These are phyloP conservation scores for Cucurbita maxima DNA, from an alignment of 306 rosid species.

Conservation along the genomic window DNA sequence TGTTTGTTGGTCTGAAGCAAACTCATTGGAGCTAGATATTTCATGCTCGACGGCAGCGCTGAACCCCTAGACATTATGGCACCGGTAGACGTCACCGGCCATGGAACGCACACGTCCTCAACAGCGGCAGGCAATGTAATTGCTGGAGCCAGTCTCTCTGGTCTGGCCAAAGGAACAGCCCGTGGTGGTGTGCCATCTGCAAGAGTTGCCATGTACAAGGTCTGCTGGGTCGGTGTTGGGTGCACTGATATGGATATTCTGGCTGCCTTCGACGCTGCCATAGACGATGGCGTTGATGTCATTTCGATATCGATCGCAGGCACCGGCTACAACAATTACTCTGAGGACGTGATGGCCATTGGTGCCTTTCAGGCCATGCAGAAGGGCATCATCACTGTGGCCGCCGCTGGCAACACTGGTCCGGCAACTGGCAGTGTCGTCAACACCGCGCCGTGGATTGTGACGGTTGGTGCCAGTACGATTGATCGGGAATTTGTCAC, in stretches of 20 bases:
- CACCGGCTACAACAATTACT: constrained; percentile 16
- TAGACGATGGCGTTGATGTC: constrained; percentile 74
- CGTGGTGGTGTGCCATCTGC: constrained; percentile 74
- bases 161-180: constrained; percentile 57
- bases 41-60: constrained; percentile 44
- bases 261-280: constrained; percentile 84
- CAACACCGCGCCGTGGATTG: constrained; percentile 75
- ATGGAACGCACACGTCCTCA: constrained; percentile 80
- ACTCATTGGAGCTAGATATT: constrained; percentile 69
- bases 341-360: constrained; percentile 35
- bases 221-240: constrained; percentile 53
- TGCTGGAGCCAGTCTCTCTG: constrained; percentile 47
- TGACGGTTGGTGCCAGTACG: constrained; percentile 82
- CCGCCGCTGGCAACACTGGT: constrained; percentile 76
- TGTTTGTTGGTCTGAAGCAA: constrained; percentile 27
- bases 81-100: constrained; percentile 66
- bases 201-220: constrained; percentile 70
- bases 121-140: constrained; percentile 48
- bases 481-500: constrained; percentile 58
- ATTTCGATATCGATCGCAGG: constrained; percentile 81
- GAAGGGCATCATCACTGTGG: constrained; percentile 61
- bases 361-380: constrained; percentile 79
- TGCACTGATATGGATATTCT: constrained; percentile 81
- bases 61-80: constrained; percentile 47
- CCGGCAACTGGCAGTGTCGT: constrained; percentile 33